Evolutionary conservation across 345 rosid species (phyloP), one percentile per base, ranked within the genome.

Genomic region (Populus simonii): DNA sequence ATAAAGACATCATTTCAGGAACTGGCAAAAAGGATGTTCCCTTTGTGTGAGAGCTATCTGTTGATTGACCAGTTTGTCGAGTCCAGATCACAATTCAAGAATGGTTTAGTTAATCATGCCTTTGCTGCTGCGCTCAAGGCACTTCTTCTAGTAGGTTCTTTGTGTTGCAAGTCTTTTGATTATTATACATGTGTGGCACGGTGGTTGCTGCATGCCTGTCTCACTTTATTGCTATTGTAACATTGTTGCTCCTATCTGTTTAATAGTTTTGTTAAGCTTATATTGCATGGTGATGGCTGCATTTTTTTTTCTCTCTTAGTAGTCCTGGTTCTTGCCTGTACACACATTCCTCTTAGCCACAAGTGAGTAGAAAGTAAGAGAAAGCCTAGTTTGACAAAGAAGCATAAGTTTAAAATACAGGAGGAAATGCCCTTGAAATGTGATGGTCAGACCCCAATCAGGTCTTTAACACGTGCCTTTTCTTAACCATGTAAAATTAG

Each of bases 71-170:
- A 96, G 71, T 96, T 96, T 89, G 96, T 92, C 73, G 99, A 96
- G 87, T 92, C 93, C 22, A 89, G 97, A 85, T 96, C 97, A 71
- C 99, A 90, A 83, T 93, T 96, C 91, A 96, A 91, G 89, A 91
- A 90, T 69, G 99, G 99, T 67, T 81, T 93, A 68, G 98, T 96
- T 45, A 96, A 93, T 84, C 99, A 96, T 79, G 97, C 99, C 83
- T 96, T 96, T 68, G 91, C 98, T 75, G 96, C 99, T 84, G 94
- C 95, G 68, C 90, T 96, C 78, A 92, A 97, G 86, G 90, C 93
- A 62, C 87, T 96, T 59, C 97, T 96, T 67, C 89, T 96, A 65
- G 99, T 96, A 93, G 78, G 91, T 87, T 85, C 73, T 78, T 75
- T 84, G 51, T 79, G 72, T 78, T 79, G 66, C 84, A 75, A 68